Base-by-base conservation (phyloP, 176 grass and related monocot genomes). In the Sorghum bicolor region DNA sequence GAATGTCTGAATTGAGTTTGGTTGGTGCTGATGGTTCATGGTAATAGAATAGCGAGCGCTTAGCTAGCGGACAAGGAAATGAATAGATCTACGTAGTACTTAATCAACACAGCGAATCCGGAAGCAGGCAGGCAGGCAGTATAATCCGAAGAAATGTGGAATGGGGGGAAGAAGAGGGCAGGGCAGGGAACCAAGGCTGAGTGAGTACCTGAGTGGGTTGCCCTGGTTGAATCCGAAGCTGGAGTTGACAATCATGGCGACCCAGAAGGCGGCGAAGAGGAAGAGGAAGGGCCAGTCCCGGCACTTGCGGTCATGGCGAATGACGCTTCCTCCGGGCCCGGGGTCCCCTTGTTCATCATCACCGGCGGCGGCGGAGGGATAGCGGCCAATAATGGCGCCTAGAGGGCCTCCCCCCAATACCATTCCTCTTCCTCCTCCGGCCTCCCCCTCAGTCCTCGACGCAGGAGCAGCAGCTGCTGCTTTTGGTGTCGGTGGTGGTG, bases 211-310 rank as follows among this genome's bases (percentile, higher is more conserved):
- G 66, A 91, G 88, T 6, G 95, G 95, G 76, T 85, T 91, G 47
- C 95, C 95, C 82, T 93, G 82, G 90, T 98, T 98, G 88, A 98
- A 98, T 15, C 90, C 95, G 72, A 98, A 98, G 92, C 95, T 98
- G 76, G 95, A 98, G 82, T 98, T 98, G 29, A 95, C 89, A 77
- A 98, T 82, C 90, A 90, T 94, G 61, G 95, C 89, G 43, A 95
- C 87, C 92, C 92, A 98, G 88, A 95, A 98, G 29, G 95, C 84
- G 15, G 88, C 86, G 73, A 98, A 95, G 71, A 98, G 64, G 61
- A 70, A 12, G 61, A 98, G 90, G 83, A 95, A 98, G 60, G 92
- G 88, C 66, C 94, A 82, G 88, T 98, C 95, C 30, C 89, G 87
- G 76, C 95, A 98, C 87, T 85, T 98, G 75, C 95, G 85, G 92